Conservation (phyloP, 2,329 filamentous ascomycete species). For the Macrophomina tecta region DNA sequence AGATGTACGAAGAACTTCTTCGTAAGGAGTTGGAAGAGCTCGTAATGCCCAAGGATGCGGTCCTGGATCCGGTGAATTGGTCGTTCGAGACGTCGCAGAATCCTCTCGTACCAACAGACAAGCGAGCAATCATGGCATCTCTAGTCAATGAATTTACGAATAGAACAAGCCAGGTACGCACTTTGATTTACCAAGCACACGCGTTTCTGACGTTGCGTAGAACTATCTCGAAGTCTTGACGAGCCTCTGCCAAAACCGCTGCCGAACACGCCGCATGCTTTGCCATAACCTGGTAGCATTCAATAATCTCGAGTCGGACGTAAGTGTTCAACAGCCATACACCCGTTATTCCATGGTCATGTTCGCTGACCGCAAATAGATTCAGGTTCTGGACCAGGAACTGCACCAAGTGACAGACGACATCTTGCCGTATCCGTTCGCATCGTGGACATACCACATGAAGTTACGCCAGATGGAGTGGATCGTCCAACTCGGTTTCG, state of each 20-base stretch:
- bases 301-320: constrained; percentile 82
- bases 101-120: constrained; percentile 66
- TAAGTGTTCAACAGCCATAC: constrained; percentile 40
- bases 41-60: constrained; percentile 71
- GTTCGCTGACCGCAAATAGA: constrained; percentile 37
- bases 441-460: constrained; percentile 88
- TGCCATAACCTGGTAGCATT: constrained; percentile 83
- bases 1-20: constrained; percentile 74
- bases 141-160: constrained; percentile 73
- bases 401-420: constrained; percentile 66
- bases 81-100: constrained; percentile 65
- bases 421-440: constrained; percentile 72
- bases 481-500: constrained; percentile 90
- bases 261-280: constrained; percentile 85
- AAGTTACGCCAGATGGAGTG: constrained; percentile 89
- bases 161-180: constrained; percentile 54
- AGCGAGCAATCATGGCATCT: constrained; percentile 73
- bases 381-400: constrained; percentile 74
- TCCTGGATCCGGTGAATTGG: constrained; percentile 78
- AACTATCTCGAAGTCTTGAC: constrained; percentile 85
- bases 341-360: too few relatives aligned
- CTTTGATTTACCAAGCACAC: not conserved
- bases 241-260: constrained; percentile 86
- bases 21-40: constrained; percentile 81
- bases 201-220: constrained; percentile 57